Conservation (phyloP, 2,329 filamentous ascomycete genomes). For the Curvularia lunata region DNA sequence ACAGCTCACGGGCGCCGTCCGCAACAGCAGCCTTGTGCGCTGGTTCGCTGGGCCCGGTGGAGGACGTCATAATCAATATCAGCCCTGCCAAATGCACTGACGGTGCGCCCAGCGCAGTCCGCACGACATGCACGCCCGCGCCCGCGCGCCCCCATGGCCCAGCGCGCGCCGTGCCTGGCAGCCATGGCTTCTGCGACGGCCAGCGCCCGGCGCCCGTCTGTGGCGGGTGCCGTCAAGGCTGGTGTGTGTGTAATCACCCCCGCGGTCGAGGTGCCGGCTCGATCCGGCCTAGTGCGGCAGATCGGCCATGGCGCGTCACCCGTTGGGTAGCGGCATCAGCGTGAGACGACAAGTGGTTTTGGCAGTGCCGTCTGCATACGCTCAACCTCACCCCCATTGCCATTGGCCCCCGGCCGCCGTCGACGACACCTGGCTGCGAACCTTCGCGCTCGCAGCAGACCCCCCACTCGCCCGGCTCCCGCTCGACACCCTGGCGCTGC, state of each 20-base stretch:
- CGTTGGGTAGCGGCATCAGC: slow-evolving; percentile 18
- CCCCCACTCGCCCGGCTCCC: background rate
- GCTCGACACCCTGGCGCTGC: slow-evolving; percentile 7
- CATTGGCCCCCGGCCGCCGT: background rate
- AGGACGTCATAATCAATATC: slow-evolving; percentile 12
- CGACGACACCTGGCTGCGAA: background rate
- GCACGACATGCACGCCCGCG: background rate
- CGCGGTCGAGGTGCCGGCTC: slow-evolving; percentile 5
- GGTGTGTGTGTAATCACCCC: slow-evolving; percentile 1
- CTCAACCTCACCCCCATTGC: background rate
- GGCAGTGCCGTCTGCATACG: background rate
- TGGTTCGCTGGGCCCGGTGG: slow-evolving; percentile 7
- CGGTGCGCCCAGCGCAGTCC: background rate
- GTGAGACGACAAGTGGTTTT: slow-evolving; percentile 1
- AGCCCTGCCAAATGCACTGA: background rate
- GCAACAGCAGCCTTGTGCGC: slow-evolving; percentile 10
- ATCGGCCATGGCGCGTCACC: slow-evolving; percentile 15
- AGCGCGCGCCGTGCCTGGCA: background rate
- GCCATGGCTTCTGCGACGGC: background rate
- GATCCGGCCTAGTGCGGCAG: slow-evolving; percentile 15
- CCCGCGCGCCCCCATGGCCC: background rate
- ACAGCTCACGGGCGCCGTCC: slow-evolving; percentile 12
- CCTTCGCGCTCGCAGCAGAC: background rate
- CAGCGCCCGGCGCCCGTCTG: background rate
- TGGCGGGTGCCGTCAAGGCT: slow-evolving; percentile 3